Evolutionary conservation across 2,329 filamentous ascomycete genomes (phyloP).

Genomic region (Monosporascus cannonballus): DNA sequence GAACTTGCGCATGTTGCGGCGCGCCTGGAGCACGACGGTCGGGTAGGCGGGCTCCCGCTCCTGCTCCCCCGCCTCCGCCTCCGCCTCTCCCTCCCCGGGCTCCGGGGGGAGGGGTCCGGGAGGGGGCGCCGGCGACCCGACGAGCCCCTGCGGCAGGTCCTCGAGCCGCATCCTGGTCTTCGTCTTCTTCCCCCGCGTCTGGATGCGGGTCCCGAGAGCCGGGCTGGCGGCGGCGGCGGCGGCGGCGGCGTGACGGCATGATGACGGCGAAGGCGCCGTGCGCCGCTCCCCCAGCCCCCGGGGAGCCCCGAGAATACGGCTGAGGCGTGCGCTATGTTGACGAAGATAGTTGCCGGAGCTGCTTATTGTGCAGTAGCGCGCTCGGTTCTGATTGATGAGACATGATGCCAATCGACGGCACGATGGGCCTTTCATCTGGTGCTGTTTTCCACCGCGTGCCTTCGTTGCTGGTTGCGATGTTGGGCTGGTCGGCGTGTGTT

Average conservation of each 20-base stretch:
- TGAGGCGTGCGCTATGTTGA: too few species aligned
- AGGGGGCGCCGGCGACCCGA: not conserved
- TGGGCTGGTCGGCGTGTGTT: too few species aligned
- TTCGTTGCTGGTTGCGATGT: too few species aligned
- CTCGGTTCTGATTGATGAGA: not conserved
- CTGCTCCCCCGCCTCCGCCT: constrained; percentile 24
- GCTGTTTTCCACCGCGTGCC: too few species aligned
- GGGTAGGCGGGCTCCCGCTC: constrained; percentile 59
- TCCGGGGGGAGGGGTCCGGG: too few species aligned
- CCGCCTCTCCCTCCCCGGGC: not conserved
- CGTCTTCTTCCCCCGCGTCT: constrained; percentile 47
- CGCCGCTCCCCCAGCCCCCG: too few species aligned
- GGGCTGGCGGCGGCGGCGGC: not conserved
- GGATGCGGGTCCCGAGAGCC: constrained; percentile 3
- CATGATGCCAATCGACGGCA: not conserved
- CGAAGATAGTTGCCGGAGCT: too few species aligned
- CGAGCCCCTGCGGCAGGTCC: constrained; percentile 50
- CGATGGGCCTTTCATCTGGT: not conserved
- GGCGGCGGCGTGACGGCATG: not conserved
- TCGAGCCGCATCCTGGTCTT: constrained; percentile 47
- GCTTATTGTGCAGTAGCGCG: not conserved
- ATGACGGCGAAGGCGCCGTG: too few species aligned
- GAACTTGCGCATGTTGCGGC: constrained; percentile 85
- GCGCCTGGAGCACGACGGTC: constrained; percentile 80
- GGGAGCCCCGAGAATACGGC: too few species aligned